Evolutionary conservation across 2,329 filamentous ascomycete genomes (phyloP).

Genomic region (Botryosphaeria agaves): DNA sequence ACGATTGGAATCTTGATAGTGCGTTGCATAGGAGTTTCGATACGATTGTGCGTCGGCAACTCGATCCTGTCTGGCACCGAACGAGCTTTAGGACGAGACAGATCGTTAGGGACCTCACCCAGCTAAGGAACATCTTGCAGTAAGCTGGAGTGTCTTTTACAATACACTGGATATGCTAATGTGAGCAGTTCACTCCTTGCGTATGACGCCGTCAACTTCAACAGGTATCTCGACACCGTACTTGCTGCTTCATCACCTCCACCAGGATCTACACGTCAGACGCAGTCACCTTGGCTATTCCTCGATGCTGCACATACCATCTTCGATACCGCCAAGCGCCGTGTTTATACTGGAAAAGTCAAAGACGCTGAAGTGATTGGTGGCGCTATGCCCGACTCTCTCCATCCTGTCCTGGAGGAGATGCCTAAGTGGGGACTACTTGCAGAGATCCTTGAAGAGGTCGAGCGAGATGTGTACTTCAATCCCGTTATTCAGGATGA

Average conservation of each 20-base stretch:
- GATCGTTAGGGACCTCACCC: slow-evolving; percentile 76
- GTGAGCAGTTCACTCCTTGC: slow-evolving; percentile 45
- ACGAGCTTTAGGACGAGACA: slow-evolving; percentile 90
- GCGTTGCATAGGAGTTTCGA: slow-evolving; percentile 89
- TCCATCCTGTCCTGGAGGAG: slow-evolving; percentile 76
- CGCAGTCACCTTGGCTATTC: slow-evolving; percentile 90
- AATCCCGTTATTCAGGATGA: slow-evolving; percentile 62
- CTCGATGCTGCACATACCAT: slow-evolving; percentile 88
- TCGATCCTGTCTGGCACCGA: slow-evolving; percentile 94
- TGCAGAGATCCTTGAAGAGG: slow-evolving; percentile 82
- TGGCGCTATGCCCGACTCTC: slow-evolving; percentile 38
- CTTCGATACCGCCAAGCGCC: slow-evolving; percentile 73
- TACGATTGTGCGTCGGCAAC: slow-evolving; percentile 66
- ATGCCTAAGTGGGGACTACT: slow-evolving; percentile 86
- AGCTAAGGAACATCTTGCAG: slow-evolving; percentile 69
- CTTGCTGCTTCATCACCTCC: slow-evolving; percentile 79
- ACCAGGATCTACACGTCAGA: slow-evolving; percentile 71
- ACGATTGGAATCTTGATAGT: slow-evolving; percentile 91
- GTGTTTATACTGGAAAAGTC: slow-evolving; percentile 67
- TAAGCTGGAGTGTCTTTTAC: slow-evolving; percentile 17
- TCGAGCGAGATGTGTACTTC: slow-evolving; percentile 77
- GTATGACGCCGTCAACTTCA: slow-evolving; percentile 79
- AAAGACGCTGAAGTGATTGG: slow-evolving; percentile 36
- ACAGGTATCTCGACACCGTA: slow-evolving; percentile 87
- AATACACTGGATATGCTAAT: slow-evolving; percentile 1